Evolutionary conservation across 1,284 basidiomycete genomes (phyloP).

Genomic region (Phenoliferia sp.): DNA sequence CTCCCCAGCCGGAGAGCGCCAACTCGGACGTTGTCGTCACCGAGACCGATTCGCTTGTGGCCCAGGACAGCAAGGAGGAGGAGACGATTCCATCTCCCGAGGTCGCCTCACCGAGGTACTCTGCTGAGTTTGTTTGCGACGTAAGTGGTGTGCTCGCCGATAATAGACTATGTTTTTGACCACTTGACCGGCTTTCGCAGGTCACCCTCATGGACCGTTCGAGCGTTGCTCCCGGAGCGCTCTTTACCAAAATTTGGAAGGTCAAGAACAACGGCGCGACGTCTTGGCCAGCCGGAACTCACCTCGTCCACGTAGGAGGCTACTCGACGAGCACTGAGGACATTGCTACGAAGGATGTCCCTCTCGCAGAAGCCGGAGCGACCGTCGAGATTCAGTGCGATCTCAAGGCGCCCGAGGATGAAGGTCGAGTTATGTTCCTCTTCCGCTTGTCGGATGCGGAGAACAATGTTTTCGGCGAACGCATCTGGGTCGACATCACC

Average conservation of each 20-base stretch:
- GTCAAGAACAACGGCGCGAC: slow-evolving; percentile 28
- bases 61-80: not conserved
- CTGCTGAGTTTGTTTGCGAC: slow-evolving; percentile 27
- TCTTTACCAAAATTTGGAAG: slow-evolving; percentile 33
- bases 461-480: not conserved
- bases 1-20: no score
- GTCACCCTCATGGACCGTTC: slow-evolving; percentile 34
- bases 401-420: slow-evolving; percentile 32
- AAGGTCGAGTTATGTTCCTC: slow-evolving; percentile 25
- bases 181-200: slow-evolving; percentile 1
- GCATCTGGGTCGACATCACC: slow-evolving; percentile 54
- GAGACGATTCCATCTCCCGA: not conserved
- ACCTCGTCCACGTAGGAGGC: slow-evolving; percentile 34
- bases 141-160: not conserved
- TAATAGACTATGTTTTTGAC: not conserved
- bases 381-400: slow-evolving; percentile 27
- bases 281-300: slow-evolving; percentile 27
- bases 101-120: not conserved
- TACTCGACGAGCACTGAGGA: slow-evolving; percentile 10
- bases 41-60: not conserved
- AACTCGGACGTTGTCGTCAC: not conserved
- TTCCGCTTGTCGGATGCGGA: not conserved
- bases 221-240: slow-evolving; percentile 30
- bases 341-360: slow-evolving; percentile 2
- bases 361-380: slow-evolving; percentile 14